These are phyloP conservation scores for Raffaelea arxii DNA, from an alignment of 2,329 filamentous ascomycete species.

Conservation along the genomic window DNA sequence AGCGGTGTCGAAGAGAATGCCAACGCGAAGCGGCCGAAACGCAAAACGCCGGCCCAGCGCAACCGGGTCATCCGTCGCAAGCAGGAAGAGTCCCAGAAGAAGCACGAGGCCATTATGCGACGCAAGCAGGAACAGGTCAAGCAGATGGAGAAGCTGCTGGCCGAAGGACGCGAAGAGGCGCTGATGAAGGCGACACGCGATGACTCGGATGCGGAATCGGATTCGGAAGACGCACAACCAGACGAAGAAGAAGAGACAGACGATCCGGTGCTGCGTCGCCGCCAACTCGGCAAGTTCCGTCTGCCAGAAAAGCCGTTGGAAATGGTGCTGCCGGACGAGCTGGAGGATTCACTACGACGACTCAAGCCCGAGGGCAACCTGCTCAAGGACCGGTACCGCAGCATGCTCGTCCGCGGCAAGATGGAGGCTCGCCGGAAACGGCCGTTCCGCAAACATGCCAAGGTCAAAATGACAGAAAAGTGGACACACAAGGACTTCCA, in stretches of 20 bases:
- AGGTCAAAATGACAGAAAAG: slow-evolving; percentile 80
- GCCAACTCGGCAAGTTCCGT: slow-evolving; percentile 62
- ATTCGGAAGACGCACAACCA: too few relatives aligned
- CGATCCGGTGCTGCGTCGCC: slow-evolving; percentile 56
- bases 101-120: slow-evolving; percentile 67
- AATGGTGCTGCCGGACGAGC: slow-evolving; percentile 70
- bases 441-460: slow-evolving; percentile 73
- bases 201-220: slow-evolving; percentile 40
- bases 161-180: slow-evolving; percentile 46
- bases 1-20: slow-evolving; percentile 64
- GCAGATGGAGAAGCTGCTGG: slow-evolving; percentile 64
- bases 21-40: slow-evolving; percentile 64
- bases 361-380: slow-evolving; percentile 94
- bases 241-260: slow-evolving; percentile 46
- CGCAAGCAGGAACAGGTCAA: slow-evolving; percentile 62
- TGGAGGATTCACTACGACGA: slow-evolving; percentile 70
- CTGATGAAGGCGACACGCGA: slow-evolving; percentile 31
- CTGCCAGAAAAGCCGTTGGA: slow-evolving; percentile 74
- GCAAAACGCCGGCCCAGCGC: slow-evolving; percentile 78
- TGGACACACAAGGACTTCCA: slow-evolving; percentile 96
- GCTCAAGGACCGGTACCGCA: slow-evolving; percentile 84
- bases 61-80: slow-evolving; percentile 86
- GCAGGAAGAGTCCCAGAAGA: slow-evolving; percentile 68
- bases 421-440: slow-evolving; percentile 73
- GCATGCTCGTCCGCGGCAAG: slow-evolving; percentile 78